Evolutionary conservation across 2,329 filamentous ascomycete genomes (phyloP).

Genomic region (Pseudohalonectria lignicola): DNA sequence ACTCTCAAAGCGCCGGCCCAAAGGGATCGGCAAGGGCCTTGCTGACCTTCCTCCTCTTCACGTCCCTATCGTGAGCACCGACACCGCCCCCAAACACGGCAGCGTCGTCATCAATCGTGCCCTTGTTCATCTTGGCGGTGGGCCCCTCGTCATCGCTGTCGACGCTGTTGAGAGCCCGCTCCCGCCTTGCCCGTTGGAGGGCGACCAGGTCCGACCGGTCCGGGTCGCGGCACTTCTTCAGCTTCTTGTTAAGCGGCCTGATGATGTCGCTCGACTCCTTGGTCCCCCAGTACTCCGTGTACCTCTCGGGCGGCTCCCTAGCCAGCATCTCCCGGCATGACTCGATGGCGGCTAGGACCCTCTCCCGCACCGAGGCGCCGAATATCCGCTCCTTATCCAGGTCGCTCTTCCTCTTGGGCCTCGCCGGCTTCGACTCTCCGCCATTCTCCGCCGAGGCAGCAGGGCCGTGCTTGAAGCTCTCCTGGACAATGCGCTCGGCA

Average conservation of each 20-base stretch:
- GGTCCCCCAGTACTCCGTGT: slow-evolving; percentile 40
- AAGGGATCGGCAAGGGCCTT: slow-evolving; percentile 31
- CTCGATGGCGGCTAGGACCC: slow-evolving; percentile 36
- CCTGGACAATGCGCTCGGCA: slow-evolving; percentile 33
- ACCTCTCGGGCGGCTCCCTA: slow-evolving; percentile 44
- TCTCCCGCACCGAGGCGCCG: slow-evolving; percentile 25
- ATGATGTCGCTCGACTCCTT: slow-evolving; percentile 34
- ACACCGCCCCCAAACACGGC: slow-evolving; percentile 32
- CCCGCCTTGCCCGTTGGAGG: slow-evolving; percentile 52
- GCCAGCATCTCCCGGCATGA: slow-evolving; percentile 43
- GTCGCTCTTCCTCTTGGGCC: slow-evolving; percentile 7
- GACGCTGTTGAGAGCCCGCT: slow-evolving; percentile 29
- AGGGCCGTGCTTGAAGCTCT: slow-evolving; percentile 20
- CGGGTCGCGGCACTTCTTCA: slow-evolving; percentile 64
- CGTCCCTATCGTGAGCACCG: slow-evolving; percentile 17
- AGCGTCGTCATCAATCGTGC: slow-evolving; percentile 22
- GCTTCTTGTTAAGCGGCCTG: slow-evolving; percentile 53
- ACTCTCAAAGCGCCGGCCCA: slow-evolving; percentile 29
- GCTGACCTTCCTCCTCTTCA: slow-evolving; percentile 34
- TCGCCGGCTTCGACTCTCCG: slow-evolving; percentile 11
- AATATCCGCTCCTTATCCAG: slow-evolving; percentile 14
- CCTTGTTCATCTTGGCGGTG: slow-evolving; percentile 21
- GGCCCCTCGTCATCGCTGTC: slow-evolving; percentile 8
- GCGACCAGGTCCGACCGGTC: slow-evolving; percentile 63
- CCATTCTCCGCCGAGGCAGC: not conserved